These are phyloP conservation scores for Piromyces sp. DNA, from an alignment of 192 early-diverging fungal genomes.

Conservation along the genomic window DNA sequence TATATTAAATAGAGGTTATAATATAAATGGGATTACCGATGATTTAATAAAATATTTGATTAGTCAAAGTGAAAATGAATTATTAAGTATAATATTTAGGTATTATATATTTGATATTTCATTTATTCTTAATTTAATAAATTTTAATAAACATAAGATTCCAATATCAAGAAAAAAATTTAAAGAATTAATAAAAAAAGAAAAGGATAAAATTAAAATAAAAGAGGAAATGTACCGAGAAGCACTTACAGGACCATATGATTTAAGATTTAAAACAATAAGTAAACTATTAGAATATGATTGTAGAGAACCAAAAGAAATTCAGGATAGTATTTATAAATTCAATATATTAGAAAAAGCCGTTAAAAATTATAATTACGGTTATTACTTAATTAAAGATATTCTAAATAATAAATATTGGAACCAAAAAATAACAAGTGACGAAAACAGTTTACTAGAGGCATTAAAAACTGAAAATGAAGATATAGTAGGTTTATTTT, in stretches of 20 bases:
- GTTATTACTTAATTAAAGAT: not conserved
- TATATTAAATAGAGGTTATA: not conserved
- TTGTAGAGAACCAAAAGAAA: not conserved
- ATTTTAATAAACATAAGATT: not conserved
- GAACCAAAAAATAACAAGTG: not conserved
- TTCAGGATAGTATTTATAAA: not conserved
- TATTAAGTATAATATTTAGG: not conserved
- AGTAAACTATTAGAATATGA: not conserved
- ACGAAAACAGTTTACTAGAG: not conserved
- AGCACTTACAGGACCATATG: not conserved
- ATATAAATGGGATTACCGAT: not conserved
- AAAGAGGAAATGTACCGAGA: not conserved
- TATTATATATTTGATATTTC: not conserved
- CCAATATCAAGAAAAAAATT: not conserved
- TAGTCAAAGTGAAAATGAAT: not conserved
- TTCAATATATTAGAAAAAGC: not conserved
- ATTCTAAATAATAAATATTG: no score
- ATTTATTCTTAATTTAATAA: not conserved
- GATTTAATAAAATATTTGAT: not conserved
- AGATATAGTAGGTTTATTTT: not conserved
- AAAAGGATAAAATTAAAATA: not conserved
- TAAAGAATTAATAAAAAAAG: not conserved
- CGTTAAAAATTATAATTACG: not conserved
- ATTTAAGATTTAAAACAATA: not conserved
- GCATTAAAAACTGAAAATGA: not conserved